A percentile compares a stretch with the other conserved stretches of the same genome.
These are phyloP conservation scores for Debaryomyces psychrophilus DNA, from an alignment of 1,139 yeast species.

Conservation along the genomic window DNA sequence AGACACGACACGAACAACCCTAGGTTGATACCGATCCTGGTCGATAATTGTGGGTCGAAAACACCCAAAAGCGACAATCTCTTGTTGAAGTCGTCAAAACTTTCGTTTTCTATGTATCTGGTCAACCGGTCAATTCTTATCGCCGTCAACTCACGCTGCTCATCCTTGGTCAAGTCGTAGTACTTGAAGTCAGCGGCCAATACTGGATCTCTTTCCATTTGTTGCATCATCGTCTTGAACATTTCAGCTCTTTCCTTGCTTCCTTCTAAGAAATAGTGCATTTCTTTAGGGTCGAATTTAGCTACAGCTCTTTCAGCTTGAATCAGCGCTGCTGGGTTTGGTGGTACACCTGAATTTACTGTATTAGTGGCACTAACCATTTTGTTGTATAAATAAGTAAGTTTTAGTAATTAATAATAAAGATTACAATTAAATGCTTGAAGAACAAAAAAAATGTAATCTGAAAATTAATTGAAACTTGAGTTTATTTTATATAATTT, in stretches of 20 bases:
- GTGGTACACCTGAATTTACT: slow-evolving; percentile 28
- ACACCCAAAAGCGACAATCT: slow-evolving; percentile 60
- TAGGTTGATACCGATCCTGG: slow-evolving; percentile 60
- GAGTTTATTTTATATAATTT: slow-evolving; percentile 5
- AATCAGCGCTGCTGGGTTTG: slow-evolving; percentile 40
- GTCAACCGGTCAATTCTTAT: slow-evolving; percentile 41
- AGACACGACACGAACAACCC: slow-evolving; percentile 72
- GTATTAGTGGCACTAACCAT: slow-evolving; percentile 11
- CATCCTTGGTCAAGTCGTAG: slow-evolving; percentile 41
- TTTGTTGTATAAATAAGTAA: neutral
- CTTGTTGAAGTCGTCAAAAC: slow-evolving; percentile 38
- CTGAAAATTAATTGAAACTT: neutral
- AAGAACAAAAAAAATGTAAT: neutral
- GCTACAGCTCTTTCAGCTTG: slow-evolving; percentile 37
- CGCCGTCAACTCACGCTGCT: slow-evolving; percentile 42
- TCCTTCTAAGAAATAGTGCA: slow-evolving; percentile 50
- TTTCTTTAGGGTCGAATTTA: slow-evolving; percentile 33
- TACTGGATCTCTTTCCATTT: slow-evolving; percentile 50
- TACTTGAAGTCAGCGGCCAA: slow-evolving; percentile 36
- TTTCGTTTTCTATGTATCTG: slow-evolving; percentile 42
- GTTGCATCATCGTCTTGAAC: slow-evolving; percentile 33
- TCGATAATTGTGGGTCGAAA: slow-evolving; percentile 61
- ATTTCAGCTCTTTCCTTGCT: slow-evolving; percentile 34
- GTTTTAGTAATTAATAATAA: neutral
- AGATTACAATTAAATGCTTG: neutral